These are phyloP conservation scores for Vachellia pachyceras DNA, from an alignment of 306 rosid species.

Conservation along the genomic window DNA sequence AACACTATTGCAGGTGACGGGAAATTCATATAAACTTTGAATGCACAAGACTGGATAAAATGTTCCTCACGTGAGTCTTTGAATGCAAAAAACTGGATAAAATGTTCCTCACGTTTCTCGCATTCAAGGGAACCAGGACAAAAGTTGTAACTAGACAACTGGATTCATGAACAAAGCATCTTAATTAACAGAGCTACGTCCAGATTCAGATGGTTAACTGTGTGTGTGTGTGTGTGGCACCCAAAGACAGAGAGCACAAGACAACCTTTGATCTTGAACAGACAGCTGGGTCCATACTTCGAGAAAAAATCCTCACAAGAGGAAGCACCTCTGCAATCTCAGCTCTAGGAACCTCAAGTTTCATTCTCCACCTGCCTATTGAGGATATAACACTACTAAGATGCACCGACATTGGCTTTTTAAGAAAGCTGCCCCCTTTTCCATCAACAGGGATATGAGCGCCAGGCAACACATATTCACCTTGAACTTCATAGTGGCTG, in stretches of 20 bases:
- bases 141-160: constrained; percentile 9
- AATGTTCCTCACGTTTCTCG: neutral
- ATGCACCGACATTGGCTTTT: constrained; percentile 68
- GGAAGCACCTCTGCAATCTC: constrained; percentile 99
- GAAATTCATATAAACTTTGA: constrained; percentile 5
- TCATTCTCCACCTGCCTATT: constrained; percentile 98
- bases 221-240: constrained; percentile 9
- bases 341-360: constrained; percentile 82
- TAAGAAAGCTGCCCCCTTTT: constrained; percentile 59
- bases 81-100: too few species aligned
- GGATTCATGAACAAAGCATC: constrained; percentile 25
- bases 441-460: constrained; percentile 55
- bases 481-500: constrained; percentile 96
- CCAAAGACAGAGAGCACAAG: constrained; percentile 35
- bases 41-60: neutral
- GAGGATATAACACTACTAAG: constrained; percentile 90
- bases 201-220: constrained; percentile 20
- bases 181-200: constrained; percentile 21
- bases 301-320: constrained; percentile 86
- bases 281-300: constrained; percentile 85
- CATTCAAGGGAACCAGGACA: constrained; percentile 15
- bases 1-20: neutral
- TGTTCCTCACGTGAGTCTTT: neutral
- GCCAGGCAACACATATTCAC: constrained; percentile 94
- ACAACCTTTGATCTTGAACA: constrained; percentile 92